phyloP scores from a whole-genome alignment of 2,329 filamentous ascomycete genomes.

The Podosphaera xanthii region DNA sequence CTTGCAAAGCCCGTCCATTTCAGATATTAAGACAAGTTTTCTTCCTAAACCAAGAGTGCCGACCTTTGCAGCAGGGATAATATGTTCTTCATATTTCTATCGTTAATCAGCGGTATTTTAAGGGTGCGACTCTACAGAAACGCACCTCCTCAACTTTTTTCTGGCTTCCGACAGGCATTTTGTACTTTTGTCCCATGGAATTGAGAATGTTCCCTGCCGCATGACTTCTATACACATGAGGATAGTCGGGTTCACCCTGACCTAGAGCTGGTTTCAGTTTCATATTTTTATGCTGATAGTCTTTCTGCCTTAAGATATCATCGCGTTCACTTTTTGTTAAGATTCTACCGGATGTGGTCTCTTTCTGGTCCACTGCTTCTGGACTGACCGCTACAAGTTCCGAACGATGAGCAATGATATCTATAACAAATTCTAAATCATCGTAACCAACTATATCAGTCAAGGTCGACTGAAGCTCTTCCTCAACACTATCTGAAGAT shows the following conservation, averaged over 20 bases:
- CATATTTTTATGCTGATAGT: constrained; percentile 65
- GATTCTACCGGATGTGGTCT: constrained; percentile 31
- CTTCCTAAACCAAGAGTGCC: constrained; percentile 50
- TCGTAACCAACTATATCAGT: constrained; percentile 84
- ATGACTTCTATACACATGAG: constrained; percentile 76
- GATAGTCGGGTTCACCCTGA: constrained; percentile 54
- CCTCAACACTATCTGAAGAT: constrained; percentile 42
- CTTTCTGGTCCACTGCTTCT: constrained; percentile 16
- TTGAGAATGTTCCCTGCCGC: constrained; percentile 72
- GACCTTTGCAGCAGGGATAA: constrained; percentile 60
- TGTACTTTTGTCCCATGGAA: constrained; percentile 58
- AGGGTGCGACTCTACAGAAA: background rate
- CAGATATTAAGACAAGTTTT: constrained; percentile 53
- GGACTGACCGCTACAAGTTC: constrained; percentile 31
- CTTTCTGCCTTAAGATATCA: constrained; percentile 49
- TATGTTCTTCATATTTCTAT: constrained; percentile 73
- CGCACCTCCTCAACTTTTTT: constrained; percentile 34
- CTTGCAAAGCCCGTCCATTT: constrained; percentile 71
- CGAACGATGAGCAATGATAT: constrained; percentile 57
- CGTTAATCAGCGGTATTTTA: constrained; percentile 11
- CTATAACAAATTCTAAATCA: constrained; percentile 78
- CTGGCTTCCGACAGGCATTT: constrained; percentile 52
- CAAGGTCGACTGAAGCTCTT: constrained; percentile 75
- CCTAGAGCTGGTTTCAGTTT: constrained; percentile 46
- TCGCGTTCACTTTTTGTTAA: constrained; percentile 59